phyloP scores from a whole-genome alignment of 257 asterid genomes.

The Solanum boliviense region DNA sequence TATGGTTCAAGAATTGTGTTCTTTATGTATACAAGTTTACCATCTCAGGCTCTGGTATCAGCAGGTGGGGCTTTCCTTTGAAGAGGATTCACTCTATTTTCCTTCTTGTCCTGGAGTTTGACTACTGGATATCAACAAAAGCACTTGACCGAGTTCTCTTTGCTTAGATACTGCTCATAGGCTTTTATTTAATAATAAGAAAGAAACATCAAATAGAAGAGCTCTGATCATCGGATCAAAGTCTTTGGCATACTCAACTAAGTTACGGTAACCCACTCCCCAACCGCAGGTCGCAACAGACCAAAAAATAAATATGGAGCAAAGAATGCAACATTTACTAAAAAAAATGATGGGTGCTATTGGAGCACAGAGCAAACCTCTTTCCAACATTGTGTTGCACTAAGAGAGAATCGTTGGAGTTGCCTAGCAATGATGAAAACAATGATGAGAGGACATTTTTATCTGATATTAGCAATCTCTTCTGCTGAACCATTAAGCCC shows the following conservation, averaged over 20 bases:
- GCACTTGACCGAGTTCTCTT: background rate
- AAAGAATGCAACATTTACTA: background rate
- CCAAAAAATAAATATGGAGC: background rate
- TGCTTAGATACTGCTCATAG: background rate
- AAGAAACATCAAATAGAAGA: background rate
- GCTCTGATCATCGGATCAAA: background rate
- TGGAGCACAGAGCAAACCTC: conserved; percentile 28
- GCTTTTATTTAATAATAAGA: background rate
- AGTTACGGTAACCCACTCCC: background rate
- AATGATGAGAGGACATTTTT: conserved; percentile 45
- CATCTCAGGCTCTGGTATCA: background rate
- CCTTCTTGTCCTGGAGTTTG: background rate
- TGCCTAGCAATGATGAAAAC: conserved; percentile 55
- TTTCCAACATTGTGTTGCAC: conserved; percentile 43
- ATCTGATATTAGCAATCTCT: conserved; percentile 73
- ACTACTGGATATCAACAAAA: background rate
- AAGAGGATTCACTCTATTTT: background rate
- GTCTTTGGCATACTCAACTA: background rate
- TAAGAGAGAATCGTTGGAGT: conserved; percentile 46
- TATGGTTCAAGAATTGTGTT: background rate
- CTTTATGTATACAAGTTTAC: background rate
- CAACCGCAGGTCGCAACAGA: background rate
- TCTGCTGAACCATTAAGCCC: conserved; percentile 50
- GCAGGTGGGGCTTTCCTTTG: background rate
- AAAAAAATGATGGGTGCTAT: background rate